phyloP scores from a whole-genome alignment of 176 grass and related monocot genomes.

The Triticum dicoccoides region DNA sequence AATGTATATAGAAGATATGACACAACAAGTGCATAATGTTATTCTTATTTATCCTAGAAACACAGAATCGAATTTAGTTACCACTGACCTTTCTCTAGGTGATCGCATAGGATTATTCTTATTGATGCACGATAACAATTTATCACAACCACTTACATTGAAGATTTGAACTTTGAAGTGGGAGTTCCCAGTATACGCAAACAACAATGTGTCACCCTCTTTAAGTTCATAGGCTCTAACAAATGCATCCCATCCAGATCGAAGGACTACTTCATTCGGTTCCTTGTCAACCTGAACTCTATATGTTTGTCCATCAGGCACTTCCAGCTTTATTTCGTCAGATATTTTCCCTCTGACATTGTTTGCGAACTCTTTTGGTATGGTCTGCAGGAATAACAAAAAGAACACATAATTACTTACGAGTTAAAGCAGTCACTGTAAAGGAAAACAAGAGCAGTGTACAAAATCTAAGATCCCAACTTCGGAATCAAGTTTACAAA shows the following conservation, averaged over 20 bases:
- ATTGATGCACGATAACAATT: background rate
- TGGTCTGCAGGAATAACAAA: slow-evolving; percentile 17
- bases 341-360: slow-evolving; percentile 12
- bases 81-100: background rate
- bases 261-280: slow-evolving; percentile 1
- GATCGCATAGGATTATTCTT: background rate
- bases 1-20: background rate
- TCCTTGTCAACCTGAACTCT: slow-evolving; percentile 1
- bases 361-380: slow-evolving; percentile 23
- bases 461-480: background rate
- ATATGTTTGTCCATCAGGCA: slow-evolving; percentile 25
- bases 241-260: slow-evolving; percentile 37
- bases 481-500: background rate
- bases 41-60: background rate
- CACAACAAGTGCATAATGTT: background rate
- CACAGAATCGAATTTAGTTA: background rate
- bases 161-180: slow-evolving; percentile 43
- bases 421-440: background rate
- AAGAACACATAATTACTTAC: background rate
- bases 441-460: background rate
- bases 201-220: slow-evolving; percentile 19
- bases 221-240: slow-evolving; percentile 18
- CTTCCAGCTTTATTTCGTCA: slow-evolving; percentile 19
- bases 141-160: slow-evolving; percentile 27
- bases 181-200: slow-evolving; percentile 23